Base-by-base conservation (phyloP, 2,329 filamentous ascomycete genomes). In the Alternaria alternata region DNA sequence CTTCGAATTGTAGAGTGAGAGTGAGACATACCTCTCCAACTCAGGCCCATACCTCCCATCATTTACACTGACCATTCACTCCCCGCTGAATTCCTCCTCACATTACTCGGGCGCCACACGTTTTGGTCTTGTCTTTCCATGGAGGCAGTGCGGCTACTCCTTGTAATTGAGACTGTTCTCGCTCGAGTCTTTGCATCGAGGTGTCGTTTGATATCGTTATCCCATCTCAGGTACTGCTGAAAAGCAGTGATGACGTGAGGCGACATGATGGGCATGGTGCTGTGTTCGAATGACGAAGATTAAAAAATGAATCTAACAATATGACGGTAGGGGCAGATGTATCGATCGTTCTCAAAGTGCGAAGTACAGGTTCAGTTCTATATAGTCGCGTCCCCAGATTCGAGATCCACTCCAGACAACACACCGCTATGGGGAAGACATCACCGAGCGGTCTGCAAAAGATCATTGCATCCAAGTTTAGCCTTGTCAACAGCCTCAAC, bases 181-280 rank as follows among this genome's bases (percentile, higher is more conserved):
- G 58, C 54, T 4, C 58, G 58, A 5, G 42, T 57, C 28, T 61
- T 61, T 7, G 41, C 58, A 32, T 61, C 58, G 22, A 61, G 39
- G 36, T 61, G 53, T n/a, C 58, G 34, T 20, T 52, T 61, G 36
- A 57, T 57, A 20, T 61, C 58, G 7, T 28, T 42, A 43, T 61
- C 48, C 58, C 58, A 61, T 24, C 54, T 30, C 34, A 61, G 54
- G 32, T 52, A 61, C 42, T 61, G 58, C 36, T 61, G 58, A 14
- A 61, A 57, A 48, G 54, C 58, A 36, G 47, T 52, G 47, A 61
- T 57, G 7, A 61, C 20, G 20, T 57, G 53, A n/a, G 58, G 58
- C 9, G 54, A 43, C 58, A 61, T 57, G 32, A 51, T 57, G 20
- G 53, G 43, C 48, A 61, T 51, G 16, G 36, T 56, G 34, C 36